Evolutionary conservation across 2,329 filamentous ascomycete species (phyloP).

Genomic region (Ophiostoma montium): DNA sequence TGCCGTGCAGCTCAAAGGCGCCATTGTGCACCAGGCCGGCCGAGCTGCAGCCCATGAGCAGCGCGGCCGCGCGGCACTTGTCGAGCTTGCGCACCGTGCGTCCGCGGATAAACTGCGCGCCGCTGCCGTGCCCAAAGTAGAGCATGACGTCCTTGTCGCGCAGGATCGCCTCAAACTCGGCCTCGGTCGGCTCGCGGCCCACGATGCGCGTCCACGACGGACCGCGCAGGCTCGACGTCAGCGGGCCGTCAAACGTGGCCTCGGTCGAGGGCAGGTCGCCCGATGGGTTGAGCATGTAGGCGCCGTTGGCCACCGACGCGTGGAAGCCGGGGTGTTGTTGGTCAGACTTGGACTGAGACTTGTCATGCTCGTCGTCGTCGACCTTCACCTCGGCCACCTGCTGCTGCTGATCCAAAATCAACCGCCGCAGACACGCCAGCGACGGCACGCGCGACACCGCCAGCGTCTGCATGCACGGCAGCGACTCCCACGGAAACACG

Average conservation of each 20-base stretch:
- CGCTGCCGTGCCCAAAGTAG: conserved; percentile 94
- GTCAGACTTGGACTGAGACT: too few species aligned
- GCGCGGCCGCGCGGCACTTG: conserved; percentile 59
- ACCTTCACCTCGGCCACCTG: too few species aligned
- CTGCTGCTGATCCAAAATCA: conserved; percentile 43
- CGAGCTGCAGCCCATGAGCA: conserved; percentile 91
- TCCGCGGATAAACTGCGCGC: conserved; percentile 83
- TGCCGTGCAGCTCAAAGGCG: conserved; percentile 81
- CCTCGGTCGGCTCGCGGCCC: conserved; percentile 56
- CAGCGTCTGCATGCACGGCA: conserved; percentile 67
- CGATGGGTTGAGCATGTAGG: conserved; percentile 81
- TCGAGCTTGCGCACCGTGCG: conserved; percentile 65
- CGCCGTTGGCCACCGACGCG: conserved; percentile 39
- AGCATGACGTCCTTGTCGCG: conserved; percentile 57
- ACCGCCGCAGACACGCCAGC: conserved; percentile 63
- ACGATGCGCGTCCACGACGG: conserved; percentile 56
- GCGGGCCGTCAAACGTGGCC: conserved; percentile 51
- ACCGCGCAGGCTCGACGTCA: conserved; percentile 46
- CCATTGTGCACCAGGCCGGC: conserved; percentile 68
- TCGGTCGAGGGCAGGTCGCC: conserved; percentile 74
- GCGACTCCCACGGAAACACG: conserved; percentile 86
- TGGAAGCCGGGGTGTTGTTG: conserved; percentile 31
- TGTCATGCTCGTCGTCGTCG: conserved; percentile 4
- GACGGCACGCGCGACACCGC: conserved; percentile 83
- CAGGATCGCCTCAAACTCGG: conserved; percentile 59